Evolutionary conservation across 176 grass and related monocot genomes (phyloP), one percentile per base, ranked within the genome.

Genomic region (Oryza rufipogon): DNA sequence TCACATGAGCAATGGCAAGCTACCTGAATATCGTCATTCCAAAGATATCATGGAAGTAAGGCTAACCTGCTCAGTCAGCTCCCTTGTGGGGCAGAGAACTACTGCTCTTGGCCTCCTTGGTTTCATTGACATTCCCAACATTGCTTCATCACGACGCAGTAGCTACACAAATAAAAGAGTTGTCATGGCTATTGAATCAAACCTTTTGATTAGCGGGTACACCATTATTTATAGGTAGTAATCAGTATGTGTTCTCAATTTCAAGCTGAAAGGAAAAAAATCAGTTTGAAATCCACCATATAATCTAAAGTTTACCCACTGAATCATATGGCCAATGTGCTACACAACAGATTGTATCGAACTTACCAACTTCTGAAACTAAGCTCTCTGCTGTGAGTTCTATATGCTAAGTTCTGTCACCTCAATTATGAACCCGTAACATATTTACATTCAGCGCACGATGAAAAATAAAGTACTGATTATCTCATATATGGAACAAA

Each of bases 31-130:
- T 25, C 41, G 7, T 42, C 64, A 58, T 79, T 87, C 17, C 7
- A 65, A 81, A 82, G 15, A 14, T 49, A 82, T 1, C 45, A 80
- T 33, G 73, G 20, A 80, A 90, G 61, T 44, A 48, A 30, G 38
- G 19, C 66, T n/a, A 58, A 98, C 96, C 91, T 98, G 96, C 75
- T 98, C 96, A 5, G 90, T 91, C 23, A 98, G 80, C 91, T 98
- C 96, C 74, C 96, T 91, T 41, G 96, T 98, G 76, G 96, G 91
- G 81, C 96, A 98, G n/a, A 98, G 86, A 45, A 95, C 86, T 63
- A 98, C 89, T 39, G 91, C 91, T 78, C 89, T 92, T 46, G 96
- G 96, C 13, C 93, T 81, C 85, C 93, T 93, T 30, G 96, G 93
- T 74, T 90, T 98, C 91, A 95, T 98, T 56, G 94, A 83, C 38